Percentiles rank a stretch among this genome's conserved stretches.
These are phyloP conservation scores for Fistulinella cinereoalba DNA, from an alignment of 1,284 basidiomycete genomes.

Conservation along the genomic window DNA sequence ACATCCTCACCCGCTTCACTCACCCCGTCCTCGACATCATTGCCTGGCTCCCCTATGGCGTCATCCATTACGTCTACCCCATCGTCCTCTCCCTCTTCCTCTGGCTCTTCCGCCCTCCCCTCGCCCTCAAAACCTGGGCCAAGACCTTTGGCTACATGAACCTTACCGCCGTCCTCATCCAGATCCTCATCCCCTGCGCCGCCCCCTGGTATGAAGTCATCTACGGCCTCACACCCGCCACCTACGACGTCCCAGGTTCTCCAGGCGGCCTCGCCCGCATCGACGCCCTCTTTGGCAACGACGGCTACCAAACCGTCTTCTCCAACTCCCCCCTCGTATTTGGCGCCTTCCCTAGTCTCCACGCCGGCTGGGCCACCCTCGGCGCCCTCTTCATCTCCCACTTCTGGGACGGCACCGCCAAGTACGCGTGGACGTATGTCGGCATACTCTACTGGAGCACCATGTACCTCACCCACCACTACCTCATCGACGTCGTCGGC, in stretches of 20 bases:
- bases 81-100: conserved; percentile 77
- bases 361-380: conserved; percentile 88
- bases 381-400: conserved; percentile 93
- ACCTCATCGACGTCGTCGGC: conserved; percentile 94
- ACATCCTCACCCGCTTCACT: conserved; percentile 92
- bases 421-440: conserved; percentile 81
- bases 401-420: conserved; percentile 82
- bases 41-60: conserved; percentile 96
- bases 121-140: conserved; percentile 83
- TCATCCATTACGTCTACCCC: conserved; percentile 85
- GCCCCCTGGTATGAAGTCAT: conserved; percentile 99
- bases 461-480: conserved; percentile 98
- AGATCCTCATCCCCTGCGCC: conserved; percentile 90
- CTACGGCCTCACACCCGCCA: conserved; percentile 92
- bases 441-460: conserved; percentile 96
- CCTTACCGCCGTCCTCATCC: conserved; percentile 83
- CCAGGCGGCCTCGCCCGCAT: conserved; percentile 93
- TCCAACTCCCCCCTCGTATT: conserved; percentile 91
- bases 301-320: conserved; percentile 84
- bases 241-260: conserved; percentile 90
- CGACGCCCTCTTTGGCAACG: conserved; percentile 80
- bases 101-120: conserved; percentile 78
- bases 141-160: conserved; percentile 94
- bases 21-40: conserved; percentile 89
- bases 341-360: conserved; percentile 94